These are phyloP conservation scores for Circinella minor DNA, from an alignment of 371 early-diverging fungal genomes.

Conservation along the genomic window DNA sequence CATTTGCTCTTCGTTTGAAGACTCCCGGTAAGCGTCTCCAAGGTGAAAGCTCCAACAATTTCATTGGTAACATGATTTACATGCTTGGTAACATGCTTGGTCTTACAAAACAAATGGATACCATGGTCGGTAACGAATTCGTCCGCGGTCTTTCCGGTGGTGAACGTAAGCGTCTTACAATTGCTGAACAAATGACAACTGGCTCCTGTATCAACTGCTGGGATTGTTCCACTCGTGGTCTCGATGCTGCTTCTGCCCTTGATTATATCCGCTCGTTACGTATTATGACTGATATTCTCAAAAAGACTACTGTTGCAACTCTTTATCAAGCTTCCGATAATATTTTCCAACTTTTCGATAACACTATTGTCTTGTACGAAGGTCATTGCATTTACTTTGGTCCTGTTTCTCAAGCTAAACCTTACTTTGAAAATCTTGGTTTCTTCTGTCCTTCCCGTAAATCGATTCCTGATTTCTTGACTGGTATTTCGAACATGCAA, in stretches of 20 bases:
- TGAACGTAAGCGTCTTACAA: slow-evolving; percentile 71
- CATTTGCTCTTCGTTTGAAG: slow-evolving; percentile 51
- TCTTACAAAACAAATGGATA: slow-evolving; percentile 60
- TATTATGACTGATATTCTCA: slow-evolving; percentile 51
- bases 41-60: slow-evolving; percentile 19
- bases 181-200: slow-evolving; percentile 73
- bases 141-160: slow-evolving; percentile 75
- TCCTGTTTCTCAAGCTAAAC: slow-evolving; percentile 46
- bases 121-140: slow-evolving; percentile 69
- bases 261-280: slow-evolving; percentile 61
- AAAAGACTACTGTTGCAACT: slow-evolving; percentile 57
- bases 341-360: slow-evolving; percentile 68
- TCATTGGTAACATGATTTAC: slow-evolving; percentile 31
- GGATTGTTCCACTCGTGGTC: slow-evolving; percentile 74
- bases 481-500: slow-evolving; percentile 63
- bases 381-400: slow-evolving; percentile 68
- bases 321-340: slow-evolving; percentile 64
- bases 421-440: slow-evolving; percentile 55
- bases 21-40: slow-evolving; percentile 48
- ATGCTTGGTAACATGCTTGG: slow-evolving; percentile 53
- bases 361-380: slow-evolving; percentile 58
- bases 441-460: slow-evolving; percentile 64
- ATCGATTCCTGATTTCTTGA: slow-evolving; percentile 74
- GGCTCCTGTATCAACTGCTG: slow-evolving; percentile 60
- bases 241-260: slow-evolving; percentile 78